A percentile compares a stretch with the other conserved stretches of the same genome.
These are phyloP conservation scores for Oryza glaberrima DNA, from an alignment of 176 grass and related monocot genomes.

Conservation along the genomic window DNA sequence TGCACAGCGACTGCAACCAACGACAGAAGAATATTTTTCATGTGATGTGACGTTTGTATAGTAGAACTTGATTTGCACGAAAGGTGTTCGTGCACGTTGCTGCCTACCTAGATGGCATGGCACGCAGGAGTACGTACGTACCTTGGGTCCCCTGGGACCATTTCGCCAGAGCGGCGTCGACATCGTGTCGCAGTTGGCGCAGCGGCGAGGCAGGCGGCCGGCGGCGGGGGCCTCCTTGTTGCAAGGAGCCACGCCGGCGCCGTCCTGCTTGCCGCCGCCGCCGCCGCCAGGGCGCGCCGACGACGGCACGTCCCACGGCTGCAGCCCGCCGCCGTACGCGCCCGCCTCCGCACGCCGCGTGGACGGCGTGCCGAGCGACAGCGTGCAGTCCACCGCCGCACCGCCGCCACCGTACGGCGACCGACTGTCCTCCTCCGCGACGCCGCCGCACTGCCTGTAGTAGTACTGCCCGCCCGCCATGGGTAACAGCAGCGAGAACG, in stretches of 20 bases:
- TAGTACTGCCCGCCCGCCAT: slow-evolving; percentile 11
- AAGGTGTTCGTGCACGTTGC: neutral
- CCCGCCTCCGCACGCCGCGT: slow-evolving; percentile 48
- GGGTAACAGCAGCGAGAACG: slow-evolving; percentile 53
- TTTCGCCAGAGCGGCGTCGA: slow-evolving; percentile 92
- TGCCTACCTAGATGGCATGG: too few species aligned
- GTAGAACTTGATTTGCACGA: neutral
- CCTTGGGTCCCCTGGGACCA: slow-evolving; percentile 82
- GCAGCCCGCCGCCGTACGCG: slow-evolving; percentile 21
- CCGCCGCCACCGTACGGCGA: slow-evolving; percentile 24
- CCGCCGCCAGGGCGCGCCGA: slow-evolving; percentile 21
- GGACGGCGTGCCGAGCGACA: slow-evolving; percentile 83
- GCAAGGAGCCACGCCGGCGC: neutral
- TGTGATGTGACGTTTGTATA: neutral
- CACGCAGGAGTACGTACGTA: neutral
- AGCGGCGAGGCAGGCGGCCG: slow-evolving; percentile 44
- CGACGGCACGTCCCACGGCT: neutral
- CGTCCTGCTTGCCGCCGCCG: neutral
- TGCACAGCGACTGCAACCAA: slow-evolving; percentile 72
- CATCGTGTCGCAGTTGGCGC: slow-evolving; percentile 82
- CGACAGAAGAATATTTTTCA: neutral
- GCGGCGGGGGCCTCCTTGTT: slow-evolving; percentile 1
- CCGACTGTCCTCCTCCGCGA: neutral
- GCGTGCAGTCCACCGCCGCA: slow-evolving; percentile 66
- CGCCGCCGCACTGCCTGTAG: slow-evolving; percentile 12